These are phyloP conservation scores for Chlorella vulgaris DNA, from an alignment of 139 green algal genomes.

Conservation along the genomic window DNA sequence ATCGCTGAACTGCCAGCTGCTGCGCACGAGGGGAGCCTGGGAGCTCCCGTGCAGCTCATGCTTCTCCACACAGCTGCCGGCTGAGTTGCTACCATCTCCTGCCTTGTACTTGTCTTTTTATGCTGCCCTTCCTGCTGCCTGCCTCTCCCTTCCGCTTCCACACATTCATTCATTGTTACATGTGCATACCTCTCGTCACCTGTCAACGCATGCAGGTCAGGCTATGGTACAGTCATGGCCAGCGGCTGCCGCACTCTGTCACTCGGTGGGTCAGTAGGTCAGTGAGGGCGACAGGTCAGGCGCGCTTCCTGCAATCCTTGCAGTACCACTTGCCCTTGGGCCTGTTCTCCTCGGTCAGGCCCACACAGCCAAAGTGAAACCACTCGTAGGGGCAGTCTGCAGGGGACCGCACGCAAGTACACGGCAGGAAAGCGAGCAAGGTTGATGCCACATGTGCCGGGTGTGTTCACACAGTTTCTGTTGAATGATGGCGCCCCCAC, in stretches of 20 bases:
- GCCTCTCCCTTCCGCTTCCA: neutral
- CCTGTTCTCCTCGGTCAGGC: conserved; percentile 61
- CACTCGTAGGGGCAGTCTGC: conserved; percentile 87
- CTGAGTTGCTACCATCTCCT: neutral
- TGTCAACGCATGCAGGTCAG: too few species aligned
- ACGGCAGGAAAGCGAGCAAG: neutral
- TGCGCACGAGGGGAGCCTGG: neutral
- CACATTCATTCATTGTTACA: neutral
- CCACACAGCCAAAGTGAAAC: conserved; percentile 92
- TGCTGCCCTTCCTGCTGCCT: neutral
- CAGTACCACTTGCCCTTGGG: conserved; percentile 71
- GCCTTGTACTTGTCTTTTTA: too few species aligned
- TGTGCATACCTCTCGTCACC: too few species aligned
- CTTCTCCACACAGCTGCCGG: neutral
- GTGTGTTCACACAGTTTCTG: too few species aligned
- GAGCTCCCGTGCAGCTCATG: neutral
- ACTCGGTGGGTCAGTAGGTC: neutral
- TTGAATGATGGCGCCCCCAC: too few species aligned
- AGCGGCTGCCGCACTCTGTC: neutral
- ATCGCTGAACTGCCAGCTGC: neutral
- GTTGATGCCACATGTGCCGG: too few species aligned
- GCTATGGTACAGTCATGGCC: neutral
- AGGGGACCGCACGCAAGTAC: neutral
- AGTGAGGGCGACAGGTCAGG: neutral
- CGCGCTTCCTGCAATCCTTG: conserved; percentile 56